These are phyloP conservation scores for Tricholoma matsutake DNA, from an alignment of 768 basidiomycete species.

Conservation along the genomic window DNA sequence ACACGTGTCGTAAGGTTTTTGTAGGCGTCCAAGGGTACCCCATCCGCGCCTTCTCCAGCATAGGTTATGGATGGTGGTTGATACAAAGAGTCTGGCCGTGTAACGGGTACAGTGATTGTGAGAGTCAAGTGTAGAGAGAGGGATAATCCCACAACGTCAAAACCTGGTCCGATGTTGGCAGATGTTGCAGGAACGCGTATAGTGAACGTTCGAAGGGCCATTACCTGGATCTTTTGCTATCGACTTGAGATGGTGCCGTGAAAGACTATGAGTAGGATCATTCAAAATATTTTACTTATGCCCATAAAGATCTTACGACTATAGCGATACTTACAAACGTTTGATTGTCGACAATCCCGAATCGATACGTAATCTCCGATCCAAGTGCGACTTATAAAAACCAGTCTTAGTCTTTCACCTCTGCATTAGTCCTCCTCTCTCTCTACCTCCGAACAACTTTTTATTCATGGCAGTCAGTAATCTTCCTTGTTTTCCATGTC, in stretches of 20 bases:
- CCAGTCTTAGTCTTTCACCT: background rate
- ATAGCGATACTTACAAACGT: too few species aligned
- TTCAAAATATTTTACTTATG: background rate
- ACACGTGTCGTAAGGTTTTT: conserved; percentile 97
- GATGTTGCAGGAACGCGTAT: conserved; percentile 96
- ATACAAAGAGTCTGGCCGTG: conserved; percentile 30
- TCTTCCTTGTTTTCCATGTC: background rate
- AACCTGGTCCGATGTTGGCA: conserved; percentile 98
- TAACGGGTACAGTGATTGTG: conserved; percentile 44
- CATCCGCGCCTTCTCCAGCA: conserved; percentile 83
- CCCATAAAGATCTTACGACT: too few species aligned
- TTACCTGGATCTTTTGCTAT: background rate
- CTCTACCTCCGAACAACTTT: background rate
- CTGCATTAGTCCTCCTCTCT: background rate
- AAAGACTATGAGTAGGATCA: background rate
- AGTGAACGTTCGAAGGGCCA: conserved; percentile 41
- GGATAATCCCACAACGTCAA: conserved; percentile 98
- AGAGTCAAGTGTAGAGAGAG: conserved; percentile 84
- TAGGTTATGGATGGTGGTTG: conserved; percentile 66
- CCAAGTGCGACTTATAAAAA: background rate
- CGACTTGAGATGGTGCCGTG: background rate
- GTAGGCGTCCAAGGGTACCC: conserved; percentile 93
- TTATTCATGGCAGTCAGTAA: background rate
- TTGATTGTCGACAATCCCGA: background rate
- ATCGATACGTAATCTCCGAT: background rate